phyloP scores from a whole-genome alignment of 75 land plant species.

The Cunninghamia lanceolata region DNA sequence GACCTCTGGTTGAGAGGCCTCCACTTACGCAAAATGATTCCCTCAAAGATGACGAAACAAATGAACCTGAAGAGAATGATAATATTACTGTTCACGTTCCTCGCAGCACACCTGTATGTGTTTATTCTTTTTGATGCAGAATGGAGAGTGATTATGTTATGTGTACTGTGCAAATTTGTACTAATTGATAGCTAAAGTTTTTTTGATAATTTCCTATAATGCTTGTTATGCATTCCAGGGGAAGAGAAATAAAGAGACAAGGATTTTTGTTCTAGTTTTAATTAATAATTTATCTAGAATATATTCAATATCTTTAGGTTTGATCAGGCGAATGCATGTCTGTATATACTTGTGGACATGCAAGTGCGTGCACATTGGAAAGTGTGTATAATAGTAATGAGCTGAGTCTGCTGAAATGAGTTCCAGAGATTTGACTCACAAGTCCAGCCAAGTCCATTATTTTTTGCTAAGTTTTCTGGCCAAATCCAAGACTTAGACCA shows the following conservation, averaged over 20 bases:
- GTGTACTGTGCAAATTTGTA: neutral
- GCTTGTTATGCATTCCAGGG: neutral
- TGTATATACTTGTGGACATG: neutral
- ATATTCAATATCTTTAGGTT: neutral
- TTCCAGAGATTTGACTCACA: neutral
- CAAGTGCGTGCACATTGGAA: too few species aligned
- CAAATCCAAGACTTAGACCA: neutral
- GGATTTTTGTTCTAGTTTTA: neutral
- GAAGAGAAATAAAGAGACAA: neutral
- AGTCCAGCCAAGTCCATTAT: neutral
- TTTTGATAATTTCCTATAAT: neutral
- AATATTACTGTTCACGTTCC: conserved; percentile 22
- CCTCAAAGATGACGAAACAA: conserved; percentile 13
- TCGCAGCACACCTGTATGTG: conserved; percentile 56
- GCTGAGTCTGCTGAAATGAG: neutral
- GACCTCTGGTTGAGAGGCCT: conserved; percentile 12
- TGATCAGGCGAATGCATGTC: neutral
- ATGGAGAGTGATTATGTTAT: neutral
- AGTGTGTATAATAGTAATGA: neutral
- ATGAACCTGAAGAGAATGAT: conserved; percentile 13
- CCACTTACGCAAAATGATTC: conserved; percentile 17
- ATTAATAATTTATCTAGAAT: neutral
- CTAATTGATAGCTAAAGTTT: neutral
- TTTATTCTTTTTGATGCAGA: neutral
- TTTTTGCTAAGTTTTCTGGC: neutral